Evolutionary conservation across 257 asterid species (phyloP).

Genomic region (Solanum chmielewskii): DNA sequence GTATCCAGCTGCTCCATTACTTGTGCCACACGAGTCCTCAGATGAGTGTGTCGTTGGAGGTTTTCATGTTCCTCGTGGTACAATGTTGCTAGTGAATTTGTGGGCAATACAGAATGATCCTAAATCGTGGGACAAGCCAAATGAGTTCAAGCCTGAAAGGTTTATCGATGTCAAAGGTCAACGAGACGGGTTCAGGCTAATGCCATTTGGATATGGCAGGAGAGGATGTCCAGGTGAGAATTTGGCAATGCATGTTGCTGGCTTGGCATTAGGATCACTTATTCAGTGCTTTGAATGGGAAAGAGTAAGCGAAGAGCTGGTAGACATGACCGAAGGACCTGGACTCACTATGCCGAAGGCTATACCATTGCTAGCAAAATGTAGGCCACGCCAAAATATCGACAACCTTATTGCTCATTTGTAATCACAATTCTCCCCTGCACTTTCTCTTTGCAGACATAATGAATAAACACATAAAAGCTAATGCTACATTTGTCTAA

Average conservation of each 20-base stretch:
- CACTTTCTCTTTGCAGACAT: not conserved
- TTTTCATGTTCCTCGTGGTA: conserved; percentile 7
- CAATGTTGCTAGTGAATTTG: conserved; percentile 7
- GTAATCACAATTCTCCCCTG: not conserved
- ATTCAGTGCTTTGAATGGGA: conserved; percentile 23
- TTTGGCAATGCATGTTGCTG: not conserved
- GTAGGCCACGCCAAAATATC: conserved; percentile 3
- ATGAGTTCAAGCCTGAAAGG: conserved; percentile 16
- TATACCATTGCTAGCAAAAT: conserved; percentile 1
- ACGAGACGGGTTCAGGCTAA: not conserved
- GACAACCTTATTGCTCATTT: not conserved
- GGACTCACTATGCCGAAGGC: conserved; percentile 3
- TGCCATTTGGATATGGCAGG: conserved; percentile 21
- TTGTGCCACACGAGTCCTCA: conserved; percentile 10
- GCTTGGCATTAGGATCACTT: not conserved
- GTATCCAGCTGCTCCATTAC: not conserved
- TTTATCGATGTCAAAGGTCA: conserved; percentile 1
- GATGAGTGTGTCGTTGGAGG: conserved; percentile 11
- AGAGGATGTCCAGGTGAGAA: conserved; percentile 16
- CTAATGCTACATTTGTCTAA: not conserved
- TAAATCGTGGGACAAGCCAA: conserved; percentile 10
- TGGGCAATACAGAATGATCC: conserved; percentile 19
- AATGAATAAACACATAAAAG: not conserved
- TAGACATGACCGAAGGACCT: conserved; percentile 10
- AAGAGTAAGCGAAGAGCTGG: conserved; percentile 1